These are phyloP conservation scores for Aspergillus candidus DNA, from an alignment of 2,329 filamentous ascomycete genomes.

Conservation along the genomic window DNA sequence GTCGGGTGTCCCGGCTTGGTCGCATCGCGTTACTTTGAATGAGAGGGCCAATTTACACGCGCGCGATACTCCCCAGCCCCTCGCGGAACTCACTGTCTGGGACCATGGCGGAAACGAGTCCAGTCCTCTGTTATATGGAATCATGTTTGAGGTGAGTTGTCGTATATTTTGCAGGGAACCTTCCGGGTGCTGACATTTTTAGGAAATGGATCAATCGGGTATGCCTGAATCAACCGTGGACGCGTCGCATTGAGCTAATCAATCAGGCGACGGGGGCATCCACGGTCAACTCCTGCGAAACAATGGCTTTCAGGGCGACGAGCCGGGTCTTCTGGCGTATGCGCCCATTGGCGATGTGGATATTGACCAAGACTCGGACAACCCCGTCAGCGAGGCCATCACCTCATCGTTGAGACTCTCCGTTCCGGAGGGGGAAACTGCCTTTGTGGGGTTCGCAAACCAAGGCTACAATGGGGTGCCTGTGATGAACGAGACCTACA, in stretches of 20 bases:
- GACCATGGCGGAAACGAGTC: conserved; percentile 26
- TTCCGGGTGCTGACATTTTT: background rate
- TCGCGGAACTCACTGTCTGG: conserved; percentile 13
- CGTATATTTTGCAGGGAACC: background rate
- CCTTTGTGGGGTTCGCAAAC: conserved; percentile 40
- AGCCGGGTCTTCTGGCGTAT: conserved; percentile 22
- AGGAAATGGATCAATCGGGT: conserved; percentile 35
- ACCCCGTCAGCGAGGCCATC: conserved; percentile 24
- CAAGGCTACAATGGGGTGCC: conserved; percentile 33
- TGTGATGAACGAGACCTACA: conserved; percentile 22
- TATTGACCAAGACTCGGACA: conserved; percentile 19
- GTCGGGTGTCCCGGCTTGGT: no score
- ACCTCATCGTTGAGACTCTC: conserved; percentile 22
- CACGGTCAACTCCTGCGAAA: conserved; percentile 30
- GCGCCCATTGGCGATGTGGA: conserved; percentile 21
- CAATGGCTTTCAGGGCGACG: conserved; percentile 29
- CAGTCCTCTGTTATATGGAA: conserved; percentile 29
- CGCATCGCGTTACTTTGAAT: no score
- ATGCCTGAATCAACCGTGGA: background rate
- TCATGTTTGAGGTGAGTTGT: conserved; percentile 31
- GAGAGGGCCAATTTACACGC: no score
- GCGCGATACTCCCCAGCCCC: no score
- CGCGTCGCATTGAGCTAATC: background rate
- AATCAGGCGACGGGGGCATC: conserved; percentile 28
- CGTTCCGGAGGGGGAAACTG: conserved; percentile 14